These are phyloP conservation scores for Apiotrichum siamense DNA, from an alignment of 1,284 basidiomycete genomes.

Conservation along the genomic window DNA sequence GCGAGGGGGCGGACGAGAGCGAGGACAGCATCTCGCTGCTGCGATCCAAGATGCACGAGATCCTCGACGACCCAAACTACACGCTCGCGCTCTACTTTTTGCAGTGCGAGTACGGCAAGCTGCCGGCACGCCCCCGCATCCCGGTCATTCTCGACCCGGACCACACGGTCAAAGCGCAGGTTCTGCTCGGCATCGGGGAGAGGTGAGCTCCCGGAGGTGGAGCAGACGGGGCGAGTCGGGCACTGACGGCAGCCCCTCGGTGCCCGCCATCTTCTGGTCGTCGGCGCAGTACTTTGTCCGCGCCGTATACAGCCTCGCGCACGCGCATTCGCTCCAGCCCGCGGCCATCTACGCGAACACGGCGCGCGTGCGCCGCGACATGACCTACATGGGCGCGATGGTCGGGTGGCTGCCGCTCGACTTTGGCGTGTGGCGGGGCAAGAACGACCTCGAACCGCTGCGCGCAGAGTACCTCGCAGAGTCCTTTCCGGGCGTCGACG, in stretches of 20 bases:
- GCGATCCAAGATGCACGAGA: neutral
- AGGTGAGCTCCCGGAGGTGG: neutral
- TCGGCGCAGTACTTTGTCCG: neutral
- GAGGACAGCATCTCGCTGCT: neutral
- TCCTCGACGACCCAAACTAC: neutral
- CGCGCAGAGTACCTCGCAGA: neutral
- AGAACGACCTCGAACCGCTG: neutral
- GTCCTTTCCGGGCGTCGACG: neutral
- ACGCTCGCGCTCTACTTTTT: neutral
- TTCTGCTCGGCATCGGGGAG: neutral
- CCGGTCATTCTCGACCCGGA: neutral
- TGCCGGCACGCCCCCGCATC: neutral
- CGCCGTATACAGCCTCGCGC: neutral
- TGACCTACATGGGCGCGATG: slow-evolving; percentile 2
- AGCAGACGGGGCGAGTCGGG: too few species aligned
- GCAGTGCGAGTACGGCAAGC: slow-evolving; percentile 1
- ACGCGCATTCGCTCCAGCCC: neutral
- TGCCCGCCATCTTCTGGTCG: slow-evolving; percentile 5
- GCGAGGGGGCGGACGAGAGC: neutral
- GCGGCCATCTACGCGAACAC: neutral
- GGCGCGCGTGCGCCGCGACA: neutral
- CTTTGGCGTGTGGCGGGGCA: slow-evolving; percentile 1
- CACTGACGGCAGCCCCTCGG: neutral
- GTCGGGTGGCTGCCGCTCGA: slow-evolving; percentile 10
- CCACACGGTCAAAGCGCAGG: neutral